phyloP scores from a whole-genome alignment of 805 yeast species.

The Pichia cabralensis region DNA sequence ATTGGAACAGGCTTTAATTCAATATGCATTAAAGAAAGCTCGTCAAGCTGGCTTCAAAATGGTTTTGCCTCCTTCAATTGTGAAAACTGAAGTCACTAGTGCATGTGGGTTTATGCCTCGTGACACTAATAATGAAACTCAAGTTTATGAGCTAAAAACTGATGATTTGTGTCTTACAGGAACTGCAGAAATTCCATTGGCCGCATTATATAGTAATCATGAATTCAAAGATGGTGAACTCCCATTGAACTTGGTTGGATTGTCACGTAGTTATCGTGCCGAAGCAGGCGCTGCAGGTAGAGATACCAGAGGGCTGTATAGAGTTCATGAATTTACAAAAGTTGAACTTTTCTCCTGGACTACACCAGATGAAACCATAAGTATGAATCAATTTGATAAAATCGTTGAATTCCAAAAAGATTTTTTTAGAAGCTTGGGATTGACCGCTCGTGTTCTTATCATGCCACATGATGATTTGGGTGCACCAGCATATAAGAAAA shows the following conservation, averaged over 20 bases:
- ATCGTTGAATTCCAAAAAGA: conserved; percentile 56
- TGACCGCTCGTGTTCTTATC: conserved; percentile 69
- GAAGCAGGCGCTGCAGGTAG: conserved; percentile 96
- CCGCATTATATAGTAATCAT: conserved; percentile 58
- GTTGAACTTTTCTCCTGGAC: conserved; percentile 85
- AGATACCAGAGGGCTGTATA: conserved; percentile 82
- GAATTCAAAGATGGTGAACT: conserved; percentile 24
- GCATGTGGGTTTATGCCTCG: conserved; percentile 96
- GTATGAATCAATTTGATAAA: conserved; percentile 45
- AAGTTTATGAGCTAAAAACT: conserved; percentile 54
- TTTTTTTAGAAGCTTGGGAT: conserved; percentile 56
- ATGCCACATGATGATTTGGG: conserved; percentile 93
- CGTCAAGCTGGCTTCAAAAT: conserved; percentile 55
- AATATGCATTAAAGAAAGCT: conserved; percentile 64
- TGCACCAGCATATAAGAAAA: conserved; percentile 84
- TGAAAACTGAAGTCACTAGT: conserved; percentile 59
- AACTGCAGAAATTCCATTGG: conserved; percentile 92
- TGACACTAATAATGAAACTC: conserved; percentile 78
- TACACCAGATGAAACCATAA: conserved; percentile 22
- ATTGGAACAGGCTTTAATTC: conserved; percentile 82
- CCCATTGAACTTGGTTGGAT: conserved; percentile 62
- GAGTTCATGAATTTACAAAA: conserved; percentile 95
- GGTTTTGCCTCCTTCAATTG: conserved; percentile 80
- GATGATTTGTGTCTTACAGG: conserved; percentile 65
- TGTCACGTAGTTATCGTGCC: conserved; percentile 82